Percentiles rank a stretch among this genome's conserved stretches.
Evolutionary conservation across 2,329 filamentous ascomycete genomes (phyloP).

Genomic region (Trichophyton mentagrophytes): DNA sequence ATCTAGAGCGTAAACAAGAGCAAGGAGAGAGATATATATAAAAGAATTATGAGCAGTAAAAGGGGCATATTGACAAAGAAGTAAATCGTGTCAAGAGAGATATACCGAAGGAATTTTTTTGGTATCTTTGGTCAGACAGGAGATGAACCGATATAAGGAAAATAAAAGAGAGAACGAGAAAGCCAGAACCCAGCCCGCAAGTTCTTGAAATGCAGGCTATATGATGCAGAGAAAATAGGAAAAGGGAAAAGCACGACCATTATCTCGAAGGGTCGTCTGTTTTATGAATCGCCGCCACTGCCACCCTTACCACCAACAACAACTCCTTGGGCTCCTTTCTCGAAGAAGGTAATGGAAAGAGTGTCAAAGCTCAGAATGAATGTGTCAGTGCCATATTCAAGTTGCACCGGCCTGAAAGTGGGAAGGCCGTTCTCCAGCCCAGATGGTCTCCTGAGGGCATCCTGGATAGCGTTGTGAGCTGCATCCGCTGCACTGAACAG

Average conservation of each 20-base stretch:
- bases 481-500: conserved; percentile 11
- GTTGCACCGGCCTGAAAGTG: conserved; percentile 11
- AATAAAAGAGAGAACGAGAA: background rate
- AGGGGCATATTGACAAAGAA: background rate
- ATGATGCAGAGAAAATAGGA: background rate
- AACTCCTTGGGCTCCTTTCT: conserved; percentile 9
- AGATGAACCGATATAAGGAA: background rate
- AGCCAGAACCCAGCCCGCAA: conserved; percentile 1
- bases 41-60: background rate
- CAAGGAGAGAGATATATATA: background rate
- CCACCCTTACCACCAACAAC: background rate
- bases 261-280: background rate
- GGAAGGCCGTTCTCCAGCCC: conserved; percentile 2
- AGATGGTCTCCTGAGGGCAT: conserved; percentile 6
- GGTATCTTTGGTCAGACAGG: background rate
- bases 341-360: conserved; percentile 15
- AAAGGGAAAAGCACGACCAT: background rate
- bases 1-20: background rate
- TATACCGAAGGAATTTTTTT: background rate
- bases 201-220: conserved; percentile 5
- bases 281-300: background rate
- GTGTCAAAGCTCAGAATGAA: conserved; percentile 17
- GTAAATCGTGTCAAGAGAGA: background rate
- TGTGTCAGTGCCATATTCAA: conserved; percentile 13
- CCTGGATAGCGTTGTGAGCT: conserved; percentile 14